phyloP scores from a whole-genome alignment of 768 basidiomycete species.

The Termitomyces sp. region DNA sequence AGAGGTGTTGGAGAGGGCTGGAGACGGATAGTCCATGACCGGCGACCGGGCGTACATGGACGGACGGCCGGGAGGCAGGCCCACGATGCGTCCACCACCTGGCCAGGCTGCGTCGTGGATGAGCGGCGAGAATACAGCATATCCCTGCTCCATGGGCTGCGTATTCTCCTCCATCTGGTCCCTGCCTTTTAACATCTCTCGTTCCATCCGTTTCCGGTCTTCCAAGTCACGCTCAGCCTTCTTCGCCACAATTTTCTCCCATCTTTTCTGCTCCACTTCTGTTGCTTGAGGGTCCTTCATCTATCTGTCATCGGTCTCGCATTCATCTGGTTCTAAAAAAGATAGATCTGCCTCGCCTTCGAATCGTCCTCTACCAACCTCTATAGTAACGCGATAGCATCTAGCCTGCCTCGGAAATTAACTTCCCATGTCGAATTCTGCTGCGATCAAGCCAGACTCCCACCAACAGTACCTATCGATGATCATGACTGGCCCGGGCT shows the following conservation, averaged over 20 bases:
- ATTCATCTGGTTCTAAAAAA: background rate
- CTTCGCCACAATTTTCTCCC: constrained; percentile 10
- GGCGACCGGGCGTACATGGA: constrained; percentile 24
- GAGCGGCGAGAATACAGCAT: constrained; percentile 2
- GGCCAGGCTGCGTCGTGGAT: constrained; percentile 23
- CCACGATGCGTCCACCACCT: constrained; percentile 15
- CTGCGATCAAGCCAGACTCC: constrained; percentile 13
- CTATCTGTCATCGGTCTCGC: constrained; percentile 1
- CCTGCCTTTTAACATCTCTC: constrained; percentile 20
- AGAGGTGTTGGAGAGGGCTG: constrained; percentile 38
- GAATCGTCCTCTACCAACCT: constrained; percentile 1
- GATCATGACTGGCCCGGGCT: background rate
- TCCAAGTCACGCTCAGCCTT: constrained; percentile 4
- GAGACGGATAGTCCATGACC: constrained; percentile 38
- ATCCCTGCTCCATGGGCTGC: constrained; percentile 9
- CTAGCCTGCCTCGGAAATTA: constrained; percentile 33
- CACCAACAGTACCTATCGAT: constrained; percentile 19
- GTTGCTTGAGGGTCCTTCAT: background rate
- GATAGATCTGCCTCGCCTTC: constrained; percentile 8
- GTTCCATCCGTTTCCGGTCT: constrained; percentile 15
- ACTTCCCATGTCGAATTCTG: constrained; percentile 27
- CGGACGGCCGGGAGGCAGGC: constrained; percentile 10
- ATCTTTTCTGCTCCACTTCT: background rate
- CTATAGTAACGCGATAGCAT: constrained; percentile 5
- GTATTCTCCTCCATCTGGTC: constrained; percentile 14